Conservation (phyloP, 1,284 basidiomycete species). For the Sparassis latifolia region DNA sequence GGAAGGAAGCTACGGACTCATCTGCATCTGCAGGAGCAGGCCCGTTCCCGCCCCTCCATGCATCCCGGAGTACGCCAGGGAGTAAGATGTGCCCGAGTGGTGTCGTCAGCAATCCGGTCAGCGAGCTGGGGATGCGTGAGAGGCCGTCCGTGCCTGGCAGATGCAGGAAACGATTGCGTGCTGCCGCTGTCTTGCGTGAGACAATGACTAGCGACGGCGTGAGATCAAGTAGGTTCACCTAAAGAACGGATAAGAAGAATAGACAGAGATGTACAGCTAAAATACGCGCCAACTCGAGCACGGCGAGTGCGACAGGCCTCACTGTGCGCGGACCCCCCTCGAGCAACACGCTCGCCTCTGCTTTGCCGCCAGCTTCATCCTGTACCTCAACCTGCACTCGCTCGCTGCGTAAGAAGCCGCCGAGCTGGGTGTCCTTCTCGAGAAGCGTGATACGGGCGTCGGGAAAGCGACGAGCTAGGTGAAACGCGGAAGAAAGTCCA, state of each 20-base stretch:
- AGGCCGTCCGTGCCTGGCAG: conserved; percentile 47
- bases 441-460: conserved; percentile 56
- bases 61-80: conserved; percentile 51
- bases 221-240: conserved; percentile 75
- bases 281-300: conserved; percentile 75
- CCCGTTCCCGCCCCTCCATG: conserved; percentile 40
- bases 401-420: conserved; percentile 80
- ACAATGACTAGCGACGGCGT: conserved; percentile 55
- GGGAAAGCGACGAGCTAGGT: conserved; percentile 62
- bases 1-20: conserved; percentile 79
- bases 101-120: conserved; percentile 35
- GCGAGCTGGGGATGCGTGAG: conserved; percentile 38
- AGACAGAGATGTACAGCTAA: background rate
- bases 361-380: conserved; percentile 1
- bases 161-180: conserved; percentile 69
- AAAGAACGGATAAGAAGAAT: conserved; percentile 3
- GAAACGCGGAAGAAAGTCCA: conserved; percentile 77
- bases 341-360: conserved; percentile 44
- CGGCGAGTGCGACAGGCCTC: conserved; percentile 62
- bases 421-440: conserved; percentile 59
- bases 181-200: conserved; percentile 60
- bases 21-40: conserved; percentile 38
- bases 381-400: conserved; percentile 34
- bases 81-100: conserved; percentile 49
- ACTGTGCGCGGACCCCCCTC: conserved; percentile 84